These are phyloP conservation scores for Aureoboletus auriporus DNA, from an alignment of 768 basidiomycete species.

Conservation along the genomic window DNA sequence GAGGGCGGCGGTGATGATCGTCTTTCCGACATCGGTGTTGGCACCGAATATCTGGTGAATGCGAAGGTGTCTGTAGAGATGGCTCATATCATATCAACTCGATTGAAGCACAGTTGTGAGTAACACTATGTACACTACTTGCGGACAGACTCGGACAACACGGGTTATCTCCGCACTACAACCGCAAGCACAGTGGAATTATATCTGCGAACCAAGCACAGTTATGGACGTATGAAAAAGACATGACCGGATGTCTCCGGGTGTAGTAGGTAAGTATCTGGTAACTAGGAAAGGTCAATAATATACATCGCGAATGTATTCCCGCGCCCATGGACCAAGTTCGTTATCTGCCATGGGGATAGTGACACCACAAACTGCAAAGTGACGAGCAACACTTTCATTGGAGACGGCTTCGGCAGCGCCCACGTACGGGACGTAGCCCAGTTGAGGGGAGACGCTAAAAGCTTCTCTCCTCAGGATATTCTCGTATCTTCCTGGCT, in stretches of 20 bases:
- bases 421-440: slow-evolving; percentile 31
- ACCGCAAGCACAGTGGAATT: slow-evolving; percentile 9
- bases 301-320: slow-evolving; percentile 29
- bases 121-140: not conserved
- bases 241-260: slow-evolving; percentile 26
- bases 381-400: slow-evolving; percentile 37
- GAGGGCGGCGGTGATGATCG: slow-evolving; percentile 82
- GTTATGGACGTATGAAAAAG: slow-evolving; percentile 13
- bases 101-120: not conserved
- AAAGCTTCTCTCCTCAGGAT: slow-evolving; percentile 34
- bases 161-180: slow-evolving; percentile 19
- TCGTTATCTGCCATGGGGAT: slow-evolving; percentile 32
- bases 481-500: slow-evolving; percentile 37
- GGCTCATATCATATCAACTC: slow-evolving; percentile 50
- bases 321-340: slow-evolving; percentile 37
- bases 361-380: slow-evolving; percentile 40
- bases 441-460: slow-evolving; percentile 30
- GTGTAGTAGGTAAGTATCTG: slow-evolving; percentile 15
- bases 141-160: too few relatives aligned
- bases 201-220: slow-evolving; percentile 5
- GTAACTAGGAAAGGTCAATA: slow-evolving; percentile 17
- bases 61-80: slow-evolving; percentile 81
- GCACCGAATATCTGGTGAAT: slow-evolving; percentile 93
- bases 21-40: slow-evolving; percentile 96
- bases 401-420: slow-evolving; percentile 26